These are phyloP conservation scores for Chytridiales sp. DNA, from an alignment of 371 early-diverging fungal species.

Conservation along the genomic window DNA sequence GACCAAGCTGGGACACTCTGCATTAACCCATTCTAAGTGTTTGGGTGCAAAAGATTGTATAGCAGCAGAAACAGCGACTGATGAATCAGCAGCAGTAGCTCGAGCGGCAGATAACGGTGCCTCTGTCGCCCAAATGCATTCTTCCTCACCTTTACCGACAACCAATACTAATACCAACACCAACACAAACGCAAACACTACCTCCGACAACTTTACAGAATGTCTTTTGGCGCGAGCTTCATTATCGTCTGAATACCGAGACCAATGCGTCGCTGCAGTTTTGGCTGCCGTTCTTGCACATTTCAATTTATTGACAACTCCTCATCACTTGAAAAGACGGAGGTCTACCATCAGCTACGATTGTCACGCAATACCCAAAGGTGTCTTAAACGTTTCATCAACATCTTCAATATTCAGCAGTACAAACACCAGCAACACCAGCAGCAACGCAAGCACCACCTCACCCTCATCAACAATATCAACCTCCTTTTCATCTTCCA, in stretches of 20 bases:
- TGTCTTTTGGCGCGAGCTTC: background rate
- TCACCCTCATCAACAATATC: no score
- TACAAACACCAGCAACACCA: background rate
- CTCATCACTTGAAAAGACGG: conserved; percentile 3
- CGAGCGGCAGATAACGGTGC: no score
- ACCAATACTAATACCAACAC: background rate
- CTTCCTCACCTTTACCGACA: background rate
- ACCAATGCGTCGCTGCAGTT: background rate
- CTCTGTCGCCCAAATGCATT: no score
- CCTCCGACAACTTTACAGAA: background rate
- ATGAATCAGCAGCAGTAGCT: no score
- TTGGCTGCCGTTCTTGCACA: background rate
- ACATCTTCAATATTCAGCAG: background rate
- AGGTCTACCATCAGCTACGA: no score
- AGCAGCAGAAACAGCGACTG: no score
- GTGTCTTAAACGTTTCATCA: background rate
- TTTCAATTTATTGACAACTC: conserved; percentile 13
- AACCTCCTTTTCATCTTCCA: no score
- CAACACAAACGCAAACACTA: background rate
- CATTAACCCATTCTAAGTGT: no score
- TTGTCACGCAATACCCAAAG: no score
- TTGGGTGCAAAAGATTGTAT: no score
- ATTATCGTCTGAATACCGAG: background rate
- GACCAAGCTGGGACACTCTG: background rate
- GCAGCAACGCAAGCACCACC: background rate